Base-by-base conservation (phyloP, 441 rosid genomes). In the Pelargonium citronellum region DNA sequence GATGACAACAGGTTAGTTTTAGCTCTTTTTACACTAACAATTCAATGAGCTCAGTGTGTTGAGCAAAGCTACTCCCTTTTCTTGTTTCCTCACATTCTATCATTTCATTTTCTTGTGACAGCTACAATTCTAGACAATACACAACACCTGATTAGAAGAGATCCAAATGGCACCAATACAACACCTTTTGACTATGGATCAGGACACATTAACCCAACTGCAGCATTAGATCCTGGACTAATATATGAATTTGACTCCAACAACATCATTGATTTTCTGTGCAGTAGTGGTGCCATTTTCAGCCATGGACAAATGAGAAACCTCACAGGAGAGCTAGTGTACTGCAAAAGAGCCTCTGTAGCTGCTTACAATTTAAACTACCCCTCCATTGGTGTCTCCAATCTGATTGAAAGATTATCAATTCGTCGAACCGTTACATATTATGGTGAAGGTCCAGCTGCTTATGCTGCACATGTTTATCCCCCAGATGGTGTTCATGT, bases 121-220 rank as follows among this genome's bases (percentile, higher is more conserved):
- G 84, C 82, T 67, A 79, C 75, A 37, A 51, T 73, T 24, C 69
- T 71, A 20, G 86, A 82, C 71, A 79, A 82, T 74, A 74, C 77
- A 41, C 17, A 64, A 43, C 55, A 68, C 61, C 51, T 55, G 49
- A 81, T 82, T 1, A 46, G 63, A 68, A 76, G 83, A 73, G 72
- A 81, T 53, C 87, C 89, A 53, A 69, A 79, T 24, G 82, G 79
- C 67, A 74, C 67, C 2, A 62, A 70, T 68, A 66, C 79, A 20
- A 81, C 80, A 8, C 87, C 89, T 64, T 84, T 87, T 66, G 85
- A 85, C 84, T 77, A 81, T 3, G 85, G 89, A 74, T 85, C 91
- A 0, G 81, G 91, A 58, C 87, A 85, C 34, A 68, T 80, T 71
- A 85, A 87, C 69, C 86, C 80, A 8, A 24, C 22, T 1, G 79